Base-by-base conservation (phyloP, 2,329 filamentous ascomycete genomes). In the Neofusicoccum umdonicola region DNA sequence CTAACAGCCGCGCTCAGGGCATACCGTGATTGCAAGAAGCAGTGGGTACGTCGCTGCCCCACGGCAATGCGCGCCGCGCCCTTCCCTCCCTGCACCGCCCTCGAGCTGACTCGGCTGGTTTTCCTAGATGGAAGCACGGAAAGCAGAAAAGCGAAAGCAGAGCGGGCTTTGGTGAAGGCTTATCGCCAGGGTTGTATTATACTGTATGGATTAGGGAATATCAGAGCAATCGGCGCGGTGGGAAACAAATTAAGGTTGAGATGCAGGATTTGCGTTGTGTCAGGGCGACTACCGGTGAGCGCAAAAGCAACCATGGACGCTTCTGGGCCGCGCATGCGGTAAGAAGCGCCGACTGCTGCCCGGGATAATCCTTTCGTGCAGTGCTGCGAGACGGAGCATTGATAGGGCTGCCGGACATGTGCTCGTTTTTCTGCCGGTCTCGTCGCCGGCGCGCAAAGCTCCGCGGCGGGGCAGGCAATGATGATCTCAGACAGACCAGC, bases 1-100 rank as follows among this genome's bases (percentile, higher is more conserved):
- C 51, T 60, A 17, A 63, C 60, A 22, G 7, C 11, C 15, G 11
- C 17, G 12, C 12, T n/a, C 68, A 96, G 93, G 79, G 93, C 93
- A 58, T 98, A 97, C 78, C 87, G 93, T 66, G 92, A 96, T 68
- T 98, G 94, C 80, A 97, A 97, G 78, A 93, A 96, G 80, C 85
- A 89, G 81, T 97, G 93, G 93, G 93, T 97, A 84, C 72, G 86
- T 80, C 3, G 37, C 44, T 9, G 9, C 15, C 19, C 15, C 39
- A 31, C 27, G 19, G 11, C 22, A n/a, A 64, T 74, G 71, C 69
- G 11, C 27, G 27, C 27, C 6, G 27, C 27, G 27, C 27, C 42
- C 13, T 27, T n/a, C 5, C 15, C 17, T 52, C 37, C 48, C 39
- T n/a, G 15, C 17, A 27, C 13, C 58, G 35, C 13, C 17, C 45